A percentile compares a stretch with the other conserved stretches of the same genome.
phyloP scores from a whole-genome alignment of 306 rosid species.

The Cyclanthera cordifolia region DNA sequence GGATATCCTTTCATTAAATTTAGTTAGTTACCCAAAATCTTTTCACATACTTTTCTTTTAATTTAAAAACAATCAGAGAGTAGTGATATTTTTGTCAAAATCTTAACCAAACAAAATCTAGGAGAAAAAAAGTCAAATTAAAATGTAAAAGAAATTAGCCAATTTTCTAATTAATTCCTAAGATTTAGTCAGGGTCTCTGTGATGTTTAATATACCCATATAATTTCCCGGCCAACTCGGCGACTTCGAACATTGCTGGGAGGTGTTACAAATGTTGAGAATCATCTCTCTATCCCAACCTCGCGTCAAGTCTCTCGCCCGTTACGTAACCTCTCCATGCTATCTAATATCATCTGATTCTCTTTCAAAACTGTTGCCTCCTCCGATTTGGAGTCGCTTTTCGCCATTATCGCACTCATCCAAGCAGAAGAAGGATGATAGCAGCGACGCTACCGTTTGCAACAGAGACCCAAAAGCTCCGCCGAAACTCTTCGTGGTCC shows the following conservation, averaged over 20 bases:
- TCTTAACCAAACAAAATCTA: no score
- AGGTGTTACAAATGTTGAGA: conserved; percentile 34
- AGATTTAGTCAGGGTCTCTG: no score
- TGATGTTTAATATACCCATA: no score
- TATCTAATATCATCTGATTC: conserved; percentile 11
- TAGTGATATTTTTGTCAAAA: no score
- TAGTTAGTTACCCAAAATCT: no score
- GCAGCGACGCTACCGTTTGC: conserved; percentile 18
- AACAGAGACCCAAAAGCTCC: conserved; percentile 30
- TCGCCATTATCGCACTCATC: conserved; percentile 25
- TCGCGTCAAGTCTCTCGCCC: conserved; percentile 23
- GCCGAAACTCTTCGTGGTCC: conserved; percentile 74
- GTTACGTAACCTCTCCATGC: conserved; percentile 11
- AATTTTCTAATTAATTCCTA: no score
- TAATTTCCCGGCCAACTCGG: neutral
- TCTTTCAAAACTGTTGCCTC: neutral
- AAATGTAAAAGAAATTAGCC: no score
- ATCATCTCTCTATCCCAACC: conserved; percentile 14
- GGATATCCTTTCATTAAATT: no score
- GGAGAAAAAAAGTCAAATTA: no score
- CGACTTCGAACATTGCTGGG: neutral
- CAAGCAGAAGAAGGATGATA: conserved; percentile 27
- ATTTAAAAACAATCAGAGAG: no score
- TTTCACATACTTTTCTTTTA: no score
- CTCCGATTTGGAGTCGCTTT: conserved; percentile 17